Base-by-base conservation (phyloP, 345 rosid species). In the Limnanthes douglasii region DNA sequence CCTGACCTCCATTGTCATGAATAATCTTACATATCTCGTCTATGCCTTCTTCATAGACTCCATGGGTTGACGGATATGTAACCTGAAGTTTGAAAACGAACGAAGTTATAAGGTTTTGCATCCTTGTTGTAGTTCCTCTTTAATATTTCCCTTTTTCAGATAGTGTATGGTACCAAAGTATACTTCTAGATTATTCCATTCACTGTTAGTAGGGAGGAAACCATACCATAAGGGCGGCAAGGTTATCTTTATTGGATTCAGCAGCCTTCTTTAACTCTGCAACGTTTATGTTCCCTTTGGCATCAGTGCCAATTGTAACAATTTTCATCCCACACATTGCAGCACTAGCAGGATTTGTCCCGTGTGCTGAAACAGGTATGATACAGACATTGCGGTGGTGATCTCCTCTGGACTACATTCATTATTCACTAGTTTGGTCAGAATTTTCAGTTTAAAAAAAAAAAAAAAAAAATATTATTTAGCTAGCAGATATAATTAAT, bases 321-420 rank as follows among this genome's bases (percentile, higher is more conserved):
- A 92, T 92, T 57, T 92, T 92, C 99, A 92, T 92, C 15, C 99
- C 99, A 31, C 94, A 81, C 96, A 85, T 85, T 19, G 99, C 94
- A 63, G 99, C 99, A 63, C 83, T 92, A 8, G 99, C 99, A 59
- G 99, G 99, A 60, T 92, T 92, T 53, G 96, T 92, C 32, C 96
- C 96, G 34, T 92, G 99, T 37, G 99, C 99, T 46, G 99, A 92
- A 49, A 85, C 96, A 26, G 99, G 96, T 24, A 92, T 92, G 48
- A 92, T 92, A 65, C 99, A 85, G 38, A 92, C 99, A 45, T 92
- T 57, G 32, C 99, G 73, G 56, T 85, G 96, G 40, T 85, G 78
- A 57, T 92, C 96, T 48, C 94, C 99, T 61, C 96, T 85, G 31
- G 93, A 66, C 99, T 92, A 55, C 43, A 59, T 22, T 43, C 43